Percentiles rank a stretch among this genome's conserved stretches.
Conservation (phyloP, 768 basidiomycete genomes). For the Leccinellum rugosiceps region DNA sequence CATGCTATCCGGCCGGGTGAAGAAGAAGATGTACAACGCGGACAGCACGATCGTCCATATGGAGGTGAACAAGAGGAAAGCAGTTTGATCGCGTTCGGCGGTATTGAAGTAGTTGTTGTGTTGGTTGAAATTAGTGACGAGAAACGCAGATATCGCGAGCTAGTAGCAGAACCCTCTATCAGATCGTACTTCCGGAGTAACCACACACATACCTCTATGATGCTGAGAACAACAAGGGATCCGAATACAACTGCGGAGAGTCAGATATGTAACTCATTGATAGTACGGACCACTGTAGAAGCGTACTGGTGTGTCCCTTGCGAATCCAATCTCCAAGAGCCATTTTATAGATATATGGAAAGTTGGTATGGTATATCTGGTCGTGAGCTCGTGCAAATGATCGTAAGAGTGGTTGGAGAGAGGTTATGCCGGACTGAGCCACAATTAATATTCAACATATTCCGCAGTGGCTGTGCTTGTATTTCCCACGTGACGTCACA, state of each 20-base stretch:
- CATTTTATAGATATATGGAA: slow-evolving; percentile 27
- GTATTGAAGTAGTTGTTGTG: slow-evolving; percentile 48
- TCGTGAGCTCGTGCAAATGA: slow-evolving; percentile 30
- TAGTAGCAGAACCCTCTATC: slow-evolving; percentile 21
- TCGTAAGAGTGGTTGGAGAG: slow-evolving; percentile 12
- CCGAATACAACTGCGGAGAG: slow-evolving; percentile 48
- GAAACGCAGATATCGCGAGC: slow-evolving; percentile 73
- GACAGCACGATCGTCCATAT: slow-evolving; percentile 66
- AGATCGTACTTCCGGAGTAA: neutral
- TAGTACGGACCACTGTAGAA: neutral
- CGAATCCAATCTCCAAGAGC: slow-evolving; percentile 40
- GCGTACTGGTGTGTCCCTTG: slow-evolving; percentile 56
- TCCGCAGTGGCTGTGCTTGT: slow-evolving; percentile 19
- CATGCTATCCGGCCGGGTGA: slow-evolving; percentile 43
- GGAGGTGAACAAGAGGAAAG: slow-evolving; percentile 68
- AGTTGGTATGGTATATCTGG: slow-evolving; percentile 15
- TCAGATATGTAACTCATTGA: neutral
- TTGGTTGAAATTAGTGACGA: slow-evolving; percentile 57
- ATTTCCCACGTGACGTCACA: slow-evolving; percentile 26
- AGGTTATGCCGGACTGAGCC: slow-evolving; percentile 8
- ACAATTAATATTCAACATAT: slow-evolving; percentile 21
- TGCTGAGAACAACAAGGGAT: slow-evolving; percentile 52
- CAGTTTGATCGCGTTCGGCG: slow-evolving; percentile 57
- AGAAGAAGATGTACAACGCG: slow-evolving; percentile 54
- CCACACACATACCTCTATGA: slow-evolving; percentile 53